These are phyloP conservation scores for Epichloe brachyelytri DNA, from an alignment of 2,329 filamentous ascomycete species.

Conservation along the genomic window DNA sequence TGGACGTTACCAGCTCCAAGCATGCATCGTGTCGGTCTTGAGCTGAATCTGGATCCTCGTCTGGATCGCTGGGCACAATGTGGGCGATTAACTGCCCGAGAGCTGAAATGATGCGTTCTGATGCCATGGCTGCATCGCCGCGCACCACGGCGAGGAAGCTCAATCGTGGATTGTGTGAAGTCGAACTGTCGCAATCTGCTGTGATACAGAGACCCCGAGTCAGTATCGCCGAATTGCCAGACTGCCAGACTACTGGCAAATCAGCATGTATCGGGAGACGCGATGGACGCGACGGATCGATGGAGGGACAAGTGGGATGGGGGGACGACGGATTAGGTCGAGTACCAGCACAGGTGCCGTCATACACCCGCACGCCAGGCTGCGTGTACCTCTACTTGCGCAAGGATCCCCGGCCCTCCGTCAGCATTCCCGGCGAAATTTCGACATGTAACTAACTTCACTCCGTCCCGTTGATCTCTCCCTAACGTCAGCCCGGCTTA, in stretches of 20 bases:
- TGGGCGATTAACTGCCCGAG: constrained; percentile 68
- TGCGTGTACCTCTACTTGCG: neutral
- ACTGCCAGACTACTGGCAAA: neutral
- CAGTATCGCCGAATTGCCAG: too few species aligned
- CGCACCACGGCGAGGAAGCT: constrained; percentile 11
- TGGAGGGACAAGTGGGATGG: constrained; percentile 8
- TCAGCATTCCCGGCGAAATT: constrained; percentile 16
- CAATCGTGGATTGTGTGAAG: neutral
- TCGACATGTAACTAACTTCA: constrained; percentile 17
- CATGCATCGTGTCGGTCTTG: constrained; percentile 56
- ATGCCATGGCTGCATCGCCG: constrained; percentile 41
- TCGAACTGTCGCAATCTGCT: too few species aligned
- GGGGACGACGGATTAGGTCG: constrained; percentile 4
- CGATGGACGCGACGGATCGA: constrained; percentile 13
- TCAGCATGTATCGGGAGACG: constrained; percentile 9
- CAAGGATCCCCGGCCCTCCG: neutral
- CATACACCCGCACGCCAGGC: too few species aligned
- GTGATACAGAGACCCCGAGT: too few species aligned
- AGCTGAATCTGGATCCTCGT: constrained; percentile 53
- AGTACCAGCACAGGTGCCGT: constrained; percentile 10
- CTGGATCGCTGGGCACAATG: constrained; percentile 52
- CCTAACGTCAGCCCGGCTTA: constrained; percentile 13
- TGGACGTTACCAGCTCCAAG: constrained; percentile 37
- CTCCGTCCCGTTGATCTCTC: constrained; percentile 17
- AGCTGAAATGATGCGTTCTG: constrained; percentile 62